Conservation (phyloP, 257 asterid genomes). For the Solanum bulbocastanum region DNA sequence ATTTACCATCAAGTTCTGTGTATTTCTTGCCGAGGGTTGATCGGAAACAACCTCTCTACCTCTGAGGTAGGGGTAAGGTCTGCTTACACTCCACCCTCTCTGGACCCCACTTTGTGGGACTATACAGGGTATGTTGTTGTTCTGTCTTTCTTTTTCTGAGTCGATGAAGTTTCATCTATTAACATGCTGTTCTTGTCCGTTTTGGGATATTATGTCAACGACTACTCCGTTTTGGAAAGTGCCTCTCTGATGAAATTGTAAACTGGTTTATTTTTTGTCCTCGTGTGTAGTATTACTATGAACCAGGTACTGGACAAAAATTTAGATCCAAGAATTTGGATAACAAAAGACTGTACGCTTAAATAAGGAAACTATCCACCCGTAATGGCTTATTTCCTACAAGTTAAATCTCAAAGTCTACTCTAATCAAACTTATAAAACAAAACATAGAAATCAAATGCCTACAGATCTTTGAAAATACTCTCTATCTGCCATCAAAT, state of each 20-base stretch:
- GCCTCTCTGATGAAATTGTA: neutral
- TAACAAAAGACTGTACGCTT: neutral
- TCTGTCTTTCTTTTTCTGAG: neutral
- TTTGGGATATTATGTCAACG: neutral
- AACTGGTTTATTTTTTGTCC: neutral
- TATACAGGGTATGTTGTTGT: neutral
- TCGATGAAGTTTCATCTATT: neutral
- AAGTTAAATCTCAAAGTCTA: neutral
- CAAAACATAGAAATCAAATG: neutral
- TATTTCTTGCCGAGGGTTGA: too few species aligned
- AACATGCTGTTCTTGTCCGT: neutral
- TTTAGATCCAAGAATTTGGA: conserved; percentile 33
- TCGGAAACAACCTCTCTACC: too few species aligned
- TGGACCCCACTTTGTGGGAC: too few species aligned
- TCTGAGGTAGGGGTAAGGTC: too few species aligned
- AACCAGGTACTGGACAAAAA: conserved; percentile 59
- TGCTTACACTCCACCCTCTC: too few species aligned
- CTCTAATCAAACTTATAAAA: neutral
- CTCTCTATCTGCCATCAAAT: neutral
- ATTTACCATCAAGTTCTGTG: too few species aligned
- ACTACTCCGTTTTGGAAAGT: neutral
- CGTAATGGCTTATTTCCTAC: neutral
- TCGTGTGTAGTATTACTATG: conserved; percentile 56
- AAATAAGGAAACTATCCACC: neutral
- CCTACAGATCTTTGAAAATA: neutral